Evolutionary conservation across 192 early-diverging fungal genomes (phyloP), one percentile per base, ranked within the genome.

Genomic region (Coemansia sp.): DNA sequence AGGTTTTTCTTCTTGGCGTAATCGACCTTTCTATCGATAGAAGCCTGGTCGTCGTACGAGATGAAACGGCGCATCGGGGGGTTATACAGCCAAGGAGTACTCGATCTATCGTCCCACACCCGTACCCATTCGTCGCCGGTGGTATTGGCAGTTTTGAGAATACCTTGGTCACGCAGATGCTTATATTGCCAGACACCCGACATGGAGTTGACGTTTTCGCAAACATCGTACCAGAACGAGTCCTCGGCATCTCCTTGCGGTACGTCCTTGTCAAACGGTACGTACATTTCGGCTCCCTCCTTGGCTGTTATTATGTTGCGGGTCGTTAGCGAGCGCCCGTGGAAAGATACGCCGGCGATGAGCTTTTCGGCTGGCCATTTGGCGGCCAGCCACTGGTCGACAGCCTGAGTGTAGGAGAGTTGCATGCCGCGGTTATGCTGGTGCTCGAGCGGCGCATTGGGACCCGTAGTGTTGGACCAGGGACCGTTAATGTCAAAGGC

Each of bases 21-120:
- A 3, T 86, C 78, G 9, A 90, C 85, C 69, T 94, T 94, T 51
- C 77, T 67, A 5, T 74, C 70, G 6, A 93, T 37, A 2, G 90
- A 92, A 36, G 81, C 69, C n/a, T 85, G 79, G 67, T 94, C 93
- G 64, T 94, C 93, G 68, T 93, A 94, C 10, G 91, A 90, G 39
- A 94, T 85, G 62, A 88, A 94, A 7, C 85, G 80, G 39, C 88
- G 87, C 67, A 79, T 83, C 8, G 79, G 68, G 10, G 85, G 77
- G 53, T 88, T 87, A 51, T 85, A 87, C 66, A 84, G 64, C 81
- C 87, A 87, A 32, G 87, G 87, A 21, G 85, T 86, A 34, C 85
- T 64, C 14, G 85, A 70, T 44, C 61, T 48, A 15, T 82, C 64
- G 66, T 90, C 87, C 87, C 86, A 88, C 53, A 84, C 62, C 0